These are phyloP conservation scores for Tolypocladium ovalisporum DNA, from an alignment of 2,329 filamentous ascomycete species.

Conservation along the genomic window DNA sequence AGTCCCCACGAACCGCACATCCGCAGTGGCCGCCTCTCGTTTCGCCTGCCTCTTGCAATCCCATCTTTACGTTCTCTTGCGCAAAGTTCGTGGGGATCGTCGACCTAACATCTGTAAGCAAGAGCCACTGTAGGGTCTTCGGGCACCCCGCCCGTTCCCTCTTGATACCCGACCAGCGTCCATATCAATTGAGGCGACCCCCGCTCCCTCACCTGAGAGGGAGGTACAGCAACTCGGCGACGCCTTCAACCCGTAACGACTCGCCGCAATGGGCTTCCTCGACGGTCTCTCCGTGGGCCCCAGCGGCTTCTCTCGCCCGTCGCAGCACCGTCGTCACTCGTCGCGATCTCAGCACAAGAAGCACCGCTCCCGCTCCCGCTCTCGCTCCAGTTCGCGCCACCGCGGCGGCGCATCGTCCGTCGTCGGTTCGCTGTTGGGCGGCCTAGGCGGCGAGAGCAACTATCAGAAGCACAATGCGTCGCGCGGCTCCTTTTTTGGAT, in stretches of 20 bases:
- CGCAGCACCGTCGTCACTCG: slow-evolving; percentile 14
- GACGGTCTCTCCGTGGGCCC: slow-evolving; percentile 20
- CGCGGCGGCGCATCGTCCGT: slow-evolving; percentile 20
- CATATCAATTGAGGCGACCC: background rate
- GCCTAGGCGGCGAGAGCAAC: slow-evolving; percentile 16
- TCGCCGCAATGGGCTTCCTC: slow-evolving; percentile 20
- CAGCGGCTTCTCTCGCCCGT: slow-evolving; percentile 14
- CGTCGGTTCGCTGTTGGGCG: slow-evolving; percentile 18
- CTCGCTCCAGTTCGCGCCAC: slow-evolving; percentile 21
- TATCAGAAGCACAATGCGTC: slow-evolving; percentile 29
- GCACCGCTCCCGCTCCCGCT: slow-evolving; percentile 24
- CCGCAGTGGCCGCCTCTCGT: background rate
- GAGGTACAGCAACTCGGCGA: background rate
- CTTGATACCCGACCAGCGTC: background rate
- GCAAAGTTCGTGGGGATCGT: background rate
- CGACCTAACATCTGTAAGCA: background rate
- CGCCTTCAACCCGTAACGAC: background rate
- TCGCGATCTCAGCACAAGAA: slow-evolving; percentile 21
- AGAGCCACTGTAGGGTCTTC: background rate
- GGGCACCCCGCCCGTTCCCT: background rate
- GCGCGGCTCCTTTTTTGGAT: slow-evolving; percentile 35
- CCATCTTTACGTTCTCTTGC: background rate
- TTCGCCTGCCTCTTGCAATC: background rate
- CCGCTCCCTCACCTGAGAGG: background rate
- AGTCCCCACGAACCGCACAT: background rate